Base-by-base conservation (phyloP, 495 filamentous ascomycete genomes). In the Neurospora sp. region DNA sequence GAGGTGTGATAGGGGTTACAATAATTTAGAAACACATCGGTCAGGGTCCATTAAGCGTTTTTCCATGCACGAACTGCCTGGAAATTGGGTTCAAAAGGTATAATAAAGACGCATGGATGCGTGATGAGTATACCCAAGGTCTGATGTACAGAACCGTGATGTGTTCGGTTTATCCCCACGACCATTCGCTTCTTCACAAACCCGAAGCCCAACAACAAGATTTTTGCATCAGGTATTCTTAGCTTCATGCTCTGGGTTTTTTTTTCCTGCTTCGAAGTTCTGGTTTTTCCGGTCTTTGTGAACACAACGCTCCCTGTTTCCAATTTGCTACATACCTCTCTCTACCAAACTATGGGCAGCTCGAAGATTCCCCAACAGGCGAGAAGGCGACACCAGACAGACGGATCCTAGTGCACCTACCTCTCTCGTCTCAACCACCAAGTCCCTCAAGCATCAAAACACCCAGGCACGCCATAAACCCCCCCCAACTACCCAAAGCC, bases 401-500 rank as follows among this genome's bases (percentile, higher is more conserved):
- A 27, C 27, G 14, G 14, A n/a, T 46, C 42, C 42, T 18, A 46
- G 18, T 46, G 7, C 42, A n/a, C 18, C 42, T 27, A n/a, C 42
- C 42, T 46, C 42, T 14, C 18, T 20, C 9, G 6, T 46, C 7
- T 27, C 40, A 27, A 46, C 40, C 69, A 68, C 22, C 69, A 12
- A 48, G 4, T 27, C 38, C 46, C 38, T 71, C 22, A 22, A 65
- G 61, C 38, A 53, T 0, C 4, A 3, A 12, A 71, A 5, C 12
- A 53, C 38, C 11, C 69, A 6, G 27, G 41, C 6, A 9, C 39
- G 16, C 20, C 65, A 70, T 76, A 70, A 71, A 75, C 69, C 72
- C 73, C 10, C 10, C 12, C 39, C 88, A n/a, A 85, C 78, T 48
- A 82, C 59, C 35, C 53, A 61, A 3, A 35, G 0, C 53, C 18